A percentile compares a stretch with the other conserved stretches of the same genome.
Evolutionary conservation across 108 stramenopile genomes (phyloP).

Genomic region (Pseudonitzschia pungens): DNA sequence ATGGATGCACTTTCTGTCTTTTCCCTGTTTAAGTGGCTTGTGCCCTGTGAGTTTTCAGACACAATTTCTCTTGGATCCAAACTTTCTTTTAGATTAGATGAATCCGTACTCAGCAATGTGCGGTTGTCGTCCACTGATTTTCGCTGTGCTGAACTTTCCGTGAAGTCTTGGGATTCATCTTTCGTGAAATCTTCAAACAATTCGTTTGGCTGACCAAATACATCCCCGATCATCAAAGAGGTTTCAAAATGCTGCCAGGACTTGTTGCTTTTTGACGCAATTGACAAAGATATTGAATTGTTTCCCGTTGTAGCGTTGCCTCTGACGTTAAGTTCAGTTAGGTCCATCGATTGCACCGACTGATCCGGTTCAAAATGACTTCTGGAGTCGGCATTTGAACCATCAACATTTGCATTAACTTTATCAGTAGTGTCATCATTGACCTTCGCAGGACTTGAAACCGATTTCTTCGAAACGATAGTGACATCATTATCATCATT

Average conservation of each 20-base stretch:
- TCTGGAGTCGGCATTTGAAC: not conserved
- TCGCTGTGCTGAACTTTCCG: not conserved
- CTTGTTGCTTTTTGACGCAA: not conserved
- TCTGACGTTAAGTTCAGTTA: not conserved
- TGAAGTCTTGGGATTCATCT: not conserved
- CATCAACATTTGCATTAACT: not conserved
- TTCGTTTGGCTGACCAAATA: constrained; percentile 35
- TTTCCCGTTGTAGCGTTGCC: not conserved
- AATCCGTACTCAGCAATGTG: not conserved
- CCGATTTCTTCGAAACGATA: too few relatives aligned
- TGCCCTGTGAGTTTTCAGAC: not conserved
- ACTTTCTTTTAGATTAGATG: not conserved
- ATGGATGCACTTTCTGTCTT: not conserved
- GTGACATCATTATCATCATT: not conserved
- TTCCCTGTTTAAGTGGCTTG: not conserved
- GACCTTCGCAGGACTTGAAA: not conserved
- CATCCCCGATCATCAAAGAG: constrained; percentile 37
- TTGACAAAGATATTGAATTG: not conserved
- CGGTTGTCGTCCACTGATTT: not conserved
- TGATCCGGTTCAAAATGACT: not conserved
- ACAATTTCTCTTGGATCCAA: not conserved
- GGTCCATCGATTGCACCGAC: not conserved
- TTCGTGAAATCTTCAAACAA: constrained; percentile 20
- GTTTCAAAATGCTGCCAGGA: constrained; percentile 13
- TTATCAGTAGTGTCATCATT: not conserved